A percentile compares a stretch with the other conserved stretches of the same genome.
Conservation (phyloP, 495 filamentous ascomycete genomes). For the Neurospora sublineolata region DNA sequence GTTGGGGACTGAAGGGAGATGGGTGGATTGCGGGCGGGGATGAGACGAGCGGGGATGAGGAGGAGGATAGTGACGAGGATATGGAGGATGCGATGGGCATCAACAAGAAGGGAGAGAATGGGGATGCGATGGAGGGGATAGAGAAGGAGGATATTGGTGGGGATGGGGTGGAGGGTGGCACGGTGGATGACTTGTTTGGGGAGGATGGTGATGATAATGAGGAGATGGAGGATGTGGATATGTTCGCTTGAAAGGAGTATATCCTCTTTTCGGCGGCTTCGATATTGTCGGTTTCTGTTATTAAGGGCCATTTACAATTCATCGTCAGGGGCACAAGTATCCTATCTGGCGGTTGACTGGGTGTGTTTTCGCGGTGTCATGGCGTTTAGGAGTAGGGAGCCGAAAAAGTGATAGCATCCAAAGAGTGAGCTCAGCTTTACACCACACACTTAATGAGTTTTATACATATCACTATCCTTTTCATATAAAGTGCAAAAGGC, state of each 20-base stretch:
- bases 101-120: constrained; percentile 12
- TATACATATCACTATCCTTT: background rate
- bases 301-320: background rate
- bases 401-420: background rate
- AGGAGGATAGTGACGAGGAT: constrained; percentile 30
- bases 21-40: constrained; percentile 48
- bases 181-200: constrained; percentile 3
- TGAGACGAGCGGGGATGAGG: constrained; percentile 45
- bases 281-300: background rate
- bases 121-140: constrained; percentile 13
- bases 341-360: background rate
- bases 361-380: background rate
- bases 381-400: background rate
- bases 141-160: constrained; percentile 37
- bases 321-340: background rate
- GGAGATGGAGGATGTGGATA: constrained; percentile 37
- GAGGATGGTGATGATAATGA: constrained; percentile 25
- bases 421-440: background rate
- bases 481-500: too few relatives aligned
- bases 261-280: background rate
- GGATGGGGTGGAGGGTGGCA: constrained; percentile 28
- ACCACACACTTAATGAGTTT: background rate
- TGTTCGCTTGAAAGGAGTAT: background rate
- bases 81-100: constrained; percentile 25
- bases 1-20: constrained; percentile 66